Base-by-base conservation (phyloP, 768 basidiomycete species). In the Podaxis sp. region DNA sequence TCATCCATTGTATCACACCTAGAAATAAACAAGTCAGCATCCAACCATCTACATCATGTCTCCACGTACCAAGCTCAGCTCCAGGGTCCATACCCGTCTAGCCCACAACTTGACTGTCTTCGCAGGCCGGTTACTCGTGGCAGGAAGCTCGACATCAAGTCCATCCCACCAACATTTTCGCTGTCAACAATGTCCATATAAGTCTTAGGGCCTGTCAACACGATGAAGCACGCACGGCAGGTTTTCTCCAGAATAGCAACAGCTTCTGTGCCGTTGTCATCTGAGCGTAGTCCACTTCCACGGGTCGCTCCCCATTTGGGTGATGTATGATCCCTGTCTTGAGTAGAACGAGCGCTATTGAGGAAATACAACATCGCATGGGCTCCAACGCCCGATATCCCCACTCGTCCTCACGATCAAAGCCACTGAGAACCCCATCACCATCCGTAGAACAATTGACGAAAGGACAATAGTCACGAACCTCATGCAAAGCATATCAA, bases 161-260 rank as follows among this genome's bases (percentile, higher is more conserved):
- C 96, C 96, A 68, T 99, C 97, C 97, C 97, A 99, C 97, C 97
- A 99, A 76, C 96, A 98, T 79, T 99, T 98, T 46, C 97, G 83
- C 96, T 98, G 64, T 57, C 40, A 47, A 13, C 61, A 61, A 54
- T 66, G 13, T 9, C 9, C 54, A 22, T 22, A 51, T 38, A 36
- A 38, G 47, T 24, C 9, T 8, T 51, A 15, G 12, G 55, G 55
- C 55, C 22, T 47, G n/a, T 61, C 15, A 40, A 50, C 19, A 61
- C 59, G 49, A 19, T 19, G 41, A 50, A 66, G 64, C 40, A 86
- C 94, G 67, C 75, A 97, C 96, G n/a, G 97, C 97, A 49, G 97
- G 97, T 75, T 99, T 99, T 73, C 97, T 83, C 97, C 97, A 99
- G 82, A 99, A 99, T 43, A 99, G 73, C 41, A 99, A 77, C 49